Evolutionary conservation across 2,329 filamentous ascomycete genomes (phyloP), one percentile per base, ranked within the genome.

Genomic region (Cladobotryum mycophilum): DNA sequence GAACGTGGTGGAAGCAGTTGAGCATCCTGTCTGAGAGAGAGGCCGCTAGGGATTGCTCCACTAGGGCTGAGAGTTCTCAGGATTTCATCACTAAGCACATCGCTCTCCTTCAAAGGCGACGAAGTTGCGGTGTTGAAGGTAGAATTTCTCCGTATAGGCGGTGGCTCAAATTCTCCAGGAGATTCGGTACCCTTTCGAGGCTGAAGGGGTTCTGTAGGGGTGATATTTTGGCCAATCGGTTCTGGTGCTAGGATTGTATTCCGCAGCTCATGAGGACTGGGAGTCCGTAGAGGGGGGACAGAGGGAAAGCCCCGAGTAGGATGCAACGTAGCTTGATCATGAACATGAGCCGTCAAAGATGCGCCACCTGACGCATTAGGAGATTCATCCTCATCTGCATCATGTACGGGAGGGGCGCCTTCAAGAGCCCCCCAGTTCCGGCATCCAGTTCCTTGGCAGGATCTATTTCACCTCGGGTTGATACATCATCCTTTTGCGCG

Each of bases 61-160:
- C 71, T 63, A 0, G 83, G 77, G 49, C 76, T 83, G 2, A 91
- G 71, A 40, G 82, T 86, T 52, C 80, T 81, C 48, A 89, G 81
- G 49, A 91, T 91, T 59, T 91, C 88, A 53, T 88, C 84, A 25
- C 82, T 77, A 43, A 91, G 65, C 50, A 79, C 75, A 56, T 91
- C 87, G 59, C 80, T 89, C 60, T 89, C 86, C 56, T 84, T 80
- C 52, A 84, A 73, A 0, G 30, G 76, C 1, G 76, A 76, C 7
- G 75, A 74, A 9, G 74, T 73, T 9, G 69, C 61, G 0, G 76
- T 78, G 59, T 76, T 79, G 44, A 74, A 64, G 0, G 74, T 76
- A 6, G 68, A 63, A 22, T 70, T 67, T 3, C 74, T 69, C 48
- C 71, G 66, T 20, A 77, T 58, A 6, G 64, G 60, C 17, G 63